Base-by-base conservation (phyloP, 257 asterid genomes). In the Leonotis leonurus region DNA sequence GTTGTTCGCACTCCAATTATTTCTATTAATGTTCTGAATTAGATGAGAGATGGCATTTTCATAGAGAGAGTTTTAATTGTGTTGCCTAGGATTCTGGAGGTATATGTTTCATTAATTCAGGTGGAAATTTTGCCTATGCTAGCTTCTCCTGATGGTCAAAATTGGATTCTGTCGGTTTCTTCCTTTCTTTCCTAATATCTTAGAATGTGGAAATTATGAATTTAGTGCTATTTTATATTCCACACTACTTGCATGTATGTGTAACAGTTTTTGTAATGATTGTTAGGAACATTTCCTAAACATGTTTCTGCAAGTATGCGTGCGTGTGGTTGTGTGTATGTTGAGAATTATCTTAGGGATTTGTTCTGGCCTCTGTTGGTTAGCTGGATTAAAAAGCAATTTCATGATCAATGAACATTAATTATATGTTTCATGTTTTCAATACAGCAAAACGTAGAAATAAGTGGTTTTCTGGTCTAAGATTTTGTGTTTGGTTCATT, bases 361-460 rank as follows among this genome's bases (percentile, higher is more conserved):
- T 32, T 56, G 20, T 37, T 57, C 16, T 57, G 33, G 49, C 52
- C 21, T 40, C 9, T 8, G 53, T 46, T 20, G 6, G 57, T 3
- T 18, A 25, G 33, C 17, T 17, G 32, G 25, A 8, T 46, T 16
- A 22, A 44, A 44, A 30, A 6, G 26, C 21, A 41, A 8, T 46
- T 27, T 64, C 39, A 52, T 26, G 32, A 50, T 48, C 27, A 44
- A 4, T 53, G 14, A 35, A 7, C 53, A 36, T 49, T 8, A 49
- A 33, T 44, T 18, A 32, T 32, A 17, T 39, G 21, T 46, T 32
- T 48, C 29, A 12, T 59, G 1, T 39, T 68, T 68, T 36, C 69
- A 71, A 20, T 21, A 24, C 46, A 50, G 22, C 61, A 52, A 66
- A 56, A 29, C 62, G 70, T 32, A 52, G 72, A 63, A 50, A 62